phyloP scores from a whole-genome alignment of 345 rosid species.

The Mallotus nudiflorus region DNA sequence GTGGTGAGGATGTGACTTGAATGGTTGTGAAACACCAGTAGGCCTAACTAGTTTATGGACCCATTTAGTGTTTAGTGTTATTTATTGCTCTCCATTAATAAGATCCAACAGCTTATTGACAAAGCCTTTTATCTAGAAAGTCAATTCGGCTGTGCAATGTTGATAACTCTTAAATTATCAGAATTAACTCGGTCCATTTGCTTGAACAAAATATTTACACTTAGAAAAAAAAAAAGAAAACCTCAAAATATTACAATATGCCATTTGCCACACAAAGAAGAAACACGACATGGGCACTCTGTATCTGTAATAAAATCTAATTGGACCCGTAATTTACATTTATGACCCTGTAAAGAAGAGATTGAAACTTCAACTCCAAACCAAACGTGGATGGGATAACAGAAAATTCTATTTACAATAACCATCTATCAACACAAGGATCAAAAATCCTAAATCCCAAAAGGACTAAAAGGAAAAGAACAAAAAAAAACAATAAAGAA shows the following conservation, averaged over 20 bases:
- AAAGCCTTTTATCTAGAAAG: conserved; percentile 10
- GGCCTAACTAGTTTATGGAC: too few relatives aligned
- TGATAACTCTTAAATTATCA: background rate
- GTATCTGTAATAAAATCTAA: background rate
- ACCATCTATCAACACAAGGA: background rate
- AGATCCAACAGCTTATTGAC: background rate
- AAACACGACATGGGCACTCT: background rate
- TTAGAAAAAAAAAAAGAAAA: too few relatives aligned
- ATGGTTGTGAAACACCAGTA: too few relatives aligned
- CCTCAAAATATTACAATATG: too few relatives aligned
- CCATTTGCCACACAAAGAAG: background rate
- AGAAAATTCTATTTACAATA: background rate
- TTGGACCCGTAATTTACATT: conserved; percentile 32
- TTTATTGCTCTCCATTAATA: too few relatives aligned
- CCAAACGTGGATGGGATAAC: background rate
- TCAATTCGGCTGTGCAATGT: background rate
- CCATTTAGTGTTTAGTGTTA: too few relatives aligned
- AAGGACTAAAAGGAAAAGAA: background rate
- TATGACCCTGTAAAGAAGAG: conserved; percentile 9
- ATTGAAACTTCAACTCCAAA: conserved; percentile 8
- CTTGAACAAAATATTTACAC: too few relatives aligned
- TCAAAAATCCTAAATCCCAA: background rate
- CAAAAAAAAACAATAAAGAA: background rate
- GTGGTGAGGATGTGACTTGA: too few relatives aligned
- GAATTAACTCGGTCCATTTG: too few relatives aligned